phyloP scores from a whole-genome alignment of 805 yeast species.

The Metschnikowia koreensis region DNA sequence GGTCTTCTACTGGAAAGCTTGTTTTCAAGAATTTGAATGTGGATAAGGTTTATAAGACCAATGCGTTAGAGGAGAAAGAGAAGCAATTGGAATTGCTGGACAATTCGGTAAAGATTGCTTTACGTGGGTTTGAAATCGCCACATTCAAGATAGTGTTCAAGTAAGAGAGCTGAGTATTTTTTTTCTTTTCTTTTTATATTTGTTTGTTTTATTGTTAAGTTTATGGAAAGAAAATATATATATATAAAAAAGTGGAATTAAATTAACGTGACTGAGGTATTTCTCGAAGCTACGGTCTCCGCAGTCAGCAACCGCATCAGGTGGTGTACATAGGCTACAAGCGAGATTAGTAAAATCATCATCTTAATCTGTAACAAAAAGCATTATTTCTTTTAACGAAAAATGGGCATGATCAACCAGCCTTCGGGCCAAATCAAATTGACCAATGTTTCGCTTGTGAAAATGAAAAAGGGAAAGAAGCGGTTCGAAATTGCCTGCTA shows the following conservation, averaged over 20 bases:
- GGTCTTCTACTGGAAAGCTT: constrained; percentile 56
- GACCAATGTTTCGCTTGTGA: constrained; percentile 91
- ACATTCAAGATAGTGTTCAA: constrained; percentile 51
- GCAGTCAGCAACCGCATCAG: constrained; percentile 4
- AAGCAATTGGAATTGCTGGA: constrained; percentile 37
- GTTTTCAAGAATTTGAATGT: constrained; percentile 43
- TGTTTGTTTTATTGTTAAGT: not conserved
- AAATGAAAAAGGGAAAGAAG: constrained; percentile 87
- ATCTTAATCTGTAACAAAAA: not conserved
- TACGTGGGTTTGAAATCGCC: constrained; percentile 80
- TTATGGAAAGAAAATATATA: not conserved
- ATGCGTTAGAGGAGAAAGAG: constrained; percentile 54
- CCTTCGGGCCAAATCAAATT: constrained; percentile 86
- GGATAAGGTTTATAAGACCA: constrained; percentile 50
- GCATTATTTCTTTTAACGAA: not conserved
- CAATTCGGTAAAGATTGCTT: constrained; percentile 40
- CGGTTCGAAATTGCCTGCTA: constrained; percentile 95
- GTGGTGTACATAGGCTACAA: constrained; percentile 3
- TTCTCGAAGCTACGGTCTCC: not conserved
- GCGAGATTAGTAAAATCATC: not conserved
- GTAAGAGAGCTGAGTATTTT: not conserved
- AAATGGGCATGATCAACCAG: constrained; percentile 57
- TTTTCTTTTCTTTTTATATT: not conserved
- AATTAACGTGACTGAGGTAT: not conserved
- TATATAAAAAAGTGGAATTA: not conserved